Base-by-base conservation (phyloP, 2,329 filamentous ascomycete species). In the Chalaropsis ovoidea region DNA sequence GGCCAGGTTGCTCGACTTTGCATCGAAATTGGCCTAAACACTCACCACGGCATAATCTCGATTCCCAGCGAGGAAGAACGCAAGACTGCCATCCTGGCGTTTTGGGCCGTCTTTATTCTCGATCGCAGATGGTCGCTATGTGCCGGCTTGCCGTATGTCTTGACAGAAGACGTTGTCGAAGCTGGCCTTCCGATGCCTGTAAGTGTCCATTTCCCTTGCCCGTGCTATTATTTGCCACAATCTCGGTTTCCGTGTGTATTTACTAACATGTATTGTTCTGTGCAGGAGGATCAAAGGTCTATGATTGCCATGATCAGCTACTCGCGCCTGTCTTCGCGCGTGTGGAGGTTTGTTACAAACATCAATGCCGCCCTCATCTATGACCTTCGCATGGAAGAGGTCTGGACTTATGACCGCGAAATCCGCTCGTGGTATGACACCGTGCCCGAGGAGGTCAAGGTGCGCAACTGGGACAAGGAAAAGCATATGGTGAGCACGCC, bases 71-170 rank as follows among this genome's bases (percentile, higher is more conserved):
- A 89, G 56, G 79, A 84, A 52, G 87, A 91, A 68, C 82, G 89
- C 61, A 79, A 80, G 62, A 81, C 84, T 62, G 85, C 88, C 0
- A 80, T 89, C 35, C 83, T 86, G 62, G 83, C 89, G 15, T 95
- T 95, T 74, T 96, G 90, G 92, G 85, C 87, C 1, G 85, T 91
- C 19, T 95, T 94, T 72, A 86, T 91, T 3, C 78, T 96, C 47
- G 92, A 96, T 73, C 81, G 90, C 47, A 81, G 91, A 62, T 96
- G 90, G 90, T 90, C 88, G 69, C 90, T 96, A 70, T 89, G 87
- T n/a, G 92, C 89, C 0, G 91, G 91, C 0, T 81, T 96, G 74
- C 91, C 91, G 0, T 95, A 90, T 76, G 86, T 89, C 1, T 79
- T 95, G 43, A 87, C 93, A 69, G 91, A 96, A 71, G 83, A 88